Percentiles rank a stretch among this genome's conserved stretches.
phyloP scores from a whole-genome alignment of 1,139 yeast genomes.

The Candida tropicalis region DNA sequence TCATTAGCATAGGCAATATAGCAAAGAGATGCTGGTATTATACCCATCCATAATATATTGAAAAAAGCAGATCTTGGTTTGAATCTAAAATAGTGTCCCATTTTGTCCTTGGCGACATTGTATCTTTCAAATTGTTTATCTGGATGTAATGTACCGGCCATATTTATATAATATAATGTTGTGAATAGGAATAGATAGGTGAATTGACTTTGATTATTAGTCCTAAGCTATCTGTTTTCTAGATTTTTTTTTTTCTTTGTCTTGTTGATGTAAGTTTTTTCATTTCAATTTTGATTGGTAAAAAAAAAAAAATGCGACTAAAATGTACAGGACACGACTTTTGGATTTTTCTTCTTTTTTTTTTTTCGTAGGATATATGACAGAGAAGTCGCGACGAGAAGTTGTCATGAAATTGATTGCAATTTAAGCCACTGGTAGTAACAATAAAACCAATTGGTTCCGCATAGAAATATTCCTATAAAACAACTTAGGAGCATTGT shows the following conservation, averaged over 20 bases:
- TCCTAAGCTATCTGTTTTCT: no score
- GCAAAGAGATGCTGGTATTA: slow-evolving; percentile 40
- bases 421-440: no score
- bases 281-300: slow-evolving; percentile 5
- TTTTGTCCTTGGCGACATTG: slow-evolving; percentile 45
- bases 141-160: slow-evolving; percentile 52
- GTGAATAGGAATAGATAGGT: no score
- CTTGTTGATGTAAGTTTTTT: slow-evolving; percentile 2
- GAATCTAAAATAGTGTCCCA: slow-evolving; percentile 49
- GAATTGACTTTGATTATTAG: no score
- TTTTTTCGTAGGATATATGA: no score
- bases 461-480: no score
- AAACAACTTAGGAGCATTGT: no score
- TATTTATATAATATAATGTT: slow-evolving; percentile 14
- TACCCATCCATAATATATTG: slow-evolving; percentile 40
- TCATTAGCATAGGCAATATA: slow-evolving; percentile 41
- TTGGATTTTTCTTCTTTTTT: neutral
- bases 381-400: no score
- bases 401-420: no score
- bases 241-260: neutral
- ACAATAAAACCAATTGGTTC: no score
- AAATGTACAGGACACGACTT: neutral
- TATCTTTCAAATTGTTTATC: slow-evolving; percentile 47
- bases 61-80: slow-evolving; percentile 42
- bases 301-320: neutral